Evolutionary conservation across 2,329 filamentous ascomycete genomes (phyloP), one percentile per base, ranked within the genome.

Genomic region (Talaromyces piceae): DNA sequence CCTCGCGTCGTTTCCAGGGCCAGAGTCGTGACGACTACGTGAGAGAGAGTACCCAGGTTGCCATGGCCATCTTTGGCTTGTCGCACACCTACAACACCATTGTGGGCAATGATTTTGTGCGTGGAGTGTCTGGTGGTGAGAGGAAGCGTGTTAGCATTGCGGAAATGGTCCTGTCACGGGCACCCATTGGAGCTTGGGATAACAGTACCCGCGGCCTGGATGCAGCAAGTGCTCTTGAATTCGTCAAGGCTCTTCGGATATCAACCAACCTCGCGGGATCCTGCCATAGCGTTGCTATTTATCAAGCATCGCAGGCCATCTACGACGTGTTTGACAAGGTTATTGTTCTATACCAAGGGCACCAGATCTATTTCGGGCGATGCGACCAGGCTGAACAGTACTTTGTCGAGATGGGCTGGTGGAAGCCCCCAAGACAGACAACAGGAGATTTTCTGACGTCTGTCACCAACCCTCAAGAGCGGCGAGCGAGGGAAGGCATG

Each of bases 61-160:
- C 80, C 85, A 56, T 84, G 86, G 67, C 84, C 84, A 20, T 86
- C 0, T 89, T 88, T 59, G 85, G 85, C 56, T 80, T 90, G 22
- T 80, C 80, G 26, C 85, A 90, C 60, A 87, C 84, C 0, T 74
- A 85, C 58, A 77, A 83, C 54, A 90, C 87, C 5, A 86, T 84
- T 58, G 84, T 91, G n/a, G 87, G 87, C 4, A 83, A 88, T 54
- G 84, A 88, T 57, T 82, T 85, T 44, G 76, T 90, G 8, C 81
- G 86, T 1, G 87, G 87, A 45, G 79, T 87, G 0, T 83, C 79
- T 5, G 85, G 84, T 25, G 84, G 85, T 41, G 84, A 88, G 65
- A 75, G 83, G 51, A 91, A 93, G 71, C 83, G 89, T 64, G 88
- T 94, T 5, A 87, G 83, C 45, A 89, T 93, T 55, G 87, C 86